phyloP scores from a whole-genome alignment of 208 protist genomes.

The Acanthamoeba triangularis region DNA sequence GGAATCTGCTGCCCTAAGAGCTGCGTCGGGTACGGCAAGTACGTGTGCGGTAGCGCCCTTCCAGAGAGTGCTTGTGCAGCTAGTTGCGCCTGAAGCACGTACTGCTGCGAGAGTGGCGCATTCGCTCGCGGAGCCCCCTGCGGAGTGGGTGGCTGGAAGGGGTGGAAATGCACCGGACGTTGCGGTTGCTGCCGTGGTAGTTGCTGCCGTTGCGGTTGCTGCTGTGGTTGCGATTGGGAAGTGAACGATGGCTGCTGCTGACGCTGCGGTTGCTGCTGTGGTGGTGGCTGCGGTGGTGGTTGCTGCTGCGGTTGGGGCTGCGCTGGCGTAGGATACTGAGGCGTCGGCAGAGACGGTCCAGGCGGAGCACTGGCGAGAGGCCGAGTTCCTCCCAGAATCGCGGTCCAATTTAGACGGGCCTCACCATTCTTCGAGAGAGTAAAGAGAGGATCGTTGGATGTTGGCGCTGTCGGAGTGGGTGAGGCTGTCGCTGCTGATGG shows the following conservation, averaged over 20 bases:
- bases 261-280: background rate
- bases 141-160: background rate
- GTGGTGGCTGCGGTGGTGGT: background rate
- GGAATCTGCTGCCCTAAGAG: background rate
- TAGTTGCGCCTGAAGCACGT: background rate
- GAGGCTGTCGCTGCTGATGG: background rate
- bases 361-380: background rate
- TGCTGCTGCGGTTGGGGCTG: background rate
- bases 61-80: too few relatives aligned
- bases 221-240: background rate
- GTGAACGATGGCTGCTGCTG: background rate
- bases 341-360: background rate
- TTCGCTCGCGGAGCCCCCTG: background rate
- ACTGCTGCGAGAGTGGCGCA: background rate
- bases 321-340: background rate
- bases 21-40: background rate
- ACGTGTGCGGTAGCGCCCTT: background rate
- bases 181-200: background rate
- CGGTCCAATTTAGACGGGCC: background rate
- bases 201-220: background rate
- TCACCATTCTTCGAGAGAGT: background rate
- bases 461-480: background rate
- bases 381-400: background rate
- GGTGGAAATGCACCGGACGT: background rate
- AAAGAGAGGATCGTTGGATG: background rate